A percentile compares a stretch with the other conserved stretches of the same genome.
Evolutionary conservation across 2,329 filamentous ascomycete species (phyloP).

Genomic region (Blastomyces percursus): DNA sequence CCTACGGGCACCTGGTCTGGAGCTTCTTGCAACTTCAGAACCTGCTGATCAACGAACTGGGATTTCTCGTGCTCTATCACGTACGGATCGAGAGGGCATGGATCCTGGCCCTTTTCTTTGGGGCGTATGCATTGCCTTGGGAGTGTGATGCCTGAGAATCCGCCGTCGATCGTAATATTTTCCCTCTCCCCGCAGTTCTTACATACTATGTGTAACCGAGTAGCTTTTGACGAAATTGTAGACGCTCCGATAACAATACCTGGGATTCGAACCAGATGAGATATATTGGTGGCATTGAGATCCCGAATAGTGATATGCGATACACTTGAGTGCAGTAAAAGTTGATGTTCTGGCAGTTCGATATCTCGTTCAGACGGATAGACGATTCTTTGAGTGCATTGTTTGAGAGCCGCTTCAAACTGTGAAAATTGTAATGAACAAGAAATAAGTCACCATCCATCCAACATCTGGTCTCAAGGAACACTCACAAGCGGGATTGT

Average conservation of each 20-base stretch:
- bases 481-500: slow-evolving; percentile 75
- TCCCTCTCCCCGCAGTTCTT: slow-evolving; percentile 68
- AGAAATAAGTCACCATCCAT: not conserved
- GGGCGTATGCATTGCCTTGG: slow-evolving; percentile 64
- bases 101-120: slow-evolving; percentile 50
- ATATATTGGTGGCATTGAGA: slow-evolving; percentile 83
- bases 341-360: slow-evolving; percentile 78
- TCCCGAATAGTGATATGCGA: slow-evolving; percentile 89
- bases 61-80: slow-evolving; percentile 92
- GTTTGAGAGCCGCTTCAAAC: slow-evolving; percentile 85
- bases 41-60: slow-evolving; percentile 92
- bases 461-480: not conserved
- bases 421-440: slow-evolving; percentile 28
- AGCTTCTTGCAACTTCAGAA: slow-evolving; percentile 94
- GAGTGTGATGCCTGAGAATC: slow-evolving; percentile 77
- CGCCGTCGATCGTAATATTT: slow-evolving; percentile 62
- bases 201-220: slow-evolving; percentile 74
- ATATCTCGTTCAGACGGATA: slow-evolving; percentile 61
- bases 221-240: slow-evolving; percentile 92
- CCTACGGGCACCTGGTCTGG: slow-evolving; percentile 96
- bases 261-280: slow-evolving; percentile 87
- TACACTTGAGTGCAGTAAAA: slow-evolving; percentile 85
- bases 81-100: slow-evolving; percentile 89
- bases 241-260: slow-evolving; percentile 97
- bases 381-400: slow-evolving; percentile 86